Base-by-base conservation (phyloP, 1,284 basidiomycete genomes). In the Cutaneotrichosporon daszewskae region DNA sequence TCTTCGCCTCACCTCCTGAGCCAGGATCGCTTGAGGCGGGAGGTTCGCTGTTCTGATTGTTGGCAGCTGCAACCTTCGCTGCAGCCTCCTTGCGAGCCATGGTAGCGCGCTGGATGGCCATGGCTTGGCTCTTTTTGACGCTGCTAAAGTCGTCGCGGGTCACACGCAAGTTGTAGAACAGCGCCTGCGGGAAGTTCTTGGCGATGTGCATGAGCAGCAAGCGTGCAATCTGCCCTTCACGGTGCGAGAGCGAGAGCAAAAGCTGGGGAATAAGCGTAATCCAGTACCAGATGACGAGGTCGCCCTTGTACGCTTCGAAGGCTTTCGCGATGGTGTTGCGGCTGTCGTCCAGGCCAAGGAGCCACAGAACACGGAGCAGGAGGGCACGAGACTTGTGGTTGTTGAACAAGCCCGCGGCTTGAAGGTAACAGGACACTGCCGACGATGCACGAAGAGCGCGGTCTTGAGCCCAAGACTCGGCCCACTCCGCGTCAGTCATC, bases 241-340 rank as follows among this genome's bases (percentile, higher is more conserved):
- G 81, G 52, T 94, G 85, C 7, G 87, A 87, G 20, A 98, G 77
- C 3, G 91, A 90, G 39, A 87, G 72, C 54, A 92, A 83, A n/a
- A 99, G 78, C 64, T 99, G 95, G 13, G 95, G 95, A 38, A 97
- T 92, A 45, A 97, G 78, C 1, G 92, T 87, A 59, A 98, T 95
- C 95, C 95, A 99, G 71, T 91, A 96, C 95, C 95, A 99, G 57
- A 87, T 87, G 11, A 91, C 91, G 7, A 87, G 82, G 60, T 98
- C 95, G 48, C 95, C 95, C 68, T 92, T 94, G 75, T 95, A 97
- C 29, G 82, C 85, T 61, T 98, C 94, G 62, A 98, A 98, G 1
- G 90, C 87, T 49, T 84, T 82, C 19, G 87, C 84, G 44, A 97
- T 85, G 16, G 65, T 68, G 37, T 74, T 75, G 22, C 76, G 75